Conservation (phyloP, 1,139 yeast species). For the Candida frijolesensis region DNA sequence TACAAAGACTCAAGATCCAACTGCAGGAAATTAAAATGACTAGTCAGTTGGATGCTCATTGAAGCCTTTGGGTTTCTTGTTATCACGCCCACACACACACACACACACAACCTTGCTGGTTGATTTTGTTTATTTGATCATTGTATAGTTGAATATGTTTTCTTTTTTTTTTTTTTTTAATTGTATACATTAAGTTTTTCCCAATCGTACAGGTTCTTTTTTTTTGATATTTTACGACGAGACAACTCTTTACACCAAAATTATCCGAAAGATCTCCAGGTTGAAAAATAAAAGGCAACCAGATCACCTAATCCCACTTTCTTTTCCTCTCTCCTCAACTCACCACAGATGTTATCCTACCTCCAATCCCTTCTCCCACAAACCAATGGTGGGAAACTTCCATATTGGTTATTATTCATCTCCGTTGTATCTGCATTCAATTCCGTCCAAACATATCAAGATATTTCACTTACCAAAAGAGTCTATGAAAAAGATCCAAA, state of each 20-base stretch:
- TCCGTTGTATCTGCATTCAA: slow-evolving; percentile 90
- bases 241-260: background rate
- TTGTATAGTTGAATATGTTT: background rate
- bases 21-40: slow-evolving; percentile 7
- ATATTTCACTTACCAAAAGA: slow-evolving; percentile 65
- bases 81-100: no score
- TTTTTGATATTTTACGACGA: slow-evolving; percentile 3
- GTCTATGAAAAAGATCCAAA: slow-evolving; percentile 59
- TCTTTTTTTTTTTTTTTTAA: slow-evolving; percentile 6
- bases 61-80: no score
- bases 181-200: slow-evolving; percentile 1
- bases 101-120: no score
- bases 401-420: slow-evolving; percentile 57
- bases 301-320: background rate
- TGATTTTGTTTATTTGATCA: no score
- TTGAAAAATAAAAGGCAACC: background rate
- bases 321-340: background rate
- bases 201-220: background rate
- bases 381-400: slow-evolving; percentile 42
- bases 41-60: no score
- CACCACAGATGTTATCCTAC: slow-evolving; percentile 17
- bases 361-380: slow-evolving; percentile 28
- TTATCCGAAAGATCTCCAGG: background rate
- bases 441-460: slow-evolving; percentile 77
- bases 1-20: slow-evolving; percentile 32